These are phyloP conservation scores for Venustampulla echinocandica DNA, from an alignment of 495 filamentous ascomycete species.

Conservation along the genomic window DNA sequence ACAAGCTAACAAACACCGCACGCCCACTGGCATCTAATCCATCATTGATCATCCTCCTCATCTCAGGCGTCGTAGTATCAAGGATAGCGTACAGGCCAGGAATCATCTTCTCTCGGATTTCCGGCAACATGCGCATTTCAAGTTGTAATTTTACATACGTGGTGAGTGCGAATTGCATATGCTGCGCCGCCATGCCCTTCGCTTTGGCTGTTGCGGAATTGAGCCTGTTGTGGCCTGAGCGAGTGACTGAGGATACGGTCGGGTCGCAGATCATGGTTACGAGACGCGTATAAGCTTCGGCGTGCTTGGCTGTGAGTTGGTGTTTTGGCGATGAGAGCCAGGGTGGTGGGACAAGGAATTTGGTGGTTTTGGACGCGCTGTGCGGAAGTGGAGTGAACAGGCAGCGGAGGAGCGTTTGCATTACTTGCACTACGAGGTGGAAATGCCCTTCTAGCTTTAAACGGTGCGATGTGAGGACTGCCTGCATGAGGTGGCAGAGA, in stretches of 20 bases:
- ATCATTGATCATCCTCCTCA: constrained; percentile 56
- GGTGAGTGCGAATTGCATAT: constrained; percentile 64
- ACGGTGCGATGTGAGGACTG: constrained; percentile 52
- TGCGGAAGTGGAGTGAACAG: constrained; percentile 50
- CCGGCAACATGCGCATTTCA: constrained; percentile 35
- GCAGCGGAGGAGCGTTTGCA: constrained; percentile 55
- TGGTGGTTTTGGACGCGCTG: constrained; percentile 29
- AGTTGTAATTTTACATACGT: constrained; percentile 63
- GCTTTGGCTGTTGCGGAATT: constrained; percentile 71
- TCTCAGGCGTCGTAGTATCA: constrained; percentile 57
- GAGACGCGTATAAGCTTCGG: constrained; percentile 57
- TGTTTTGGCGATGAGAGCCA: constrained; percentile 36
- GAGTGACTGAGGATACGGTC: constrained; percentile 59
- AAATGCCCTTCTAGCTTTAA: constrained; percentile 59
- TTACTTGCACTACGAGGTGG: constrained; percentile 54
- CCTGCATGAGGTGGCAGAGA: constrained; percentile 49
- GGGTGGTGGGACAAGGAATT: constrained; percentile 23
- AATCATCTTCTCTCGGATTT: constrained; percentile 59
- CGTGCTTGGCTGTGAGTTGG: constrained; percentile 40
- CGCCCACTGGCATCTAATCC: constrained; percentile 58
- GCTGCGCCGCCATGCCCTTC: constrained; percentile 63
- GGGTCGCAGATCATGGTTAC: constrained; percentile 74
- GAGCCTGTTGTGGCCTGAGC: constrained; percentile 39
- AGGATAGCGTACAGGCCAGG: constrained; percentile 65
- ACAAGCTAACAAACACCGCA: constrained; percentile 64